Percentiles rank a stretch among this genome's conserved stretches.
These are phyloP conservation scores for Eimeria sp. DNA, from an alignment of 169 alveolate genomes.

Conservation along the genomic window DNA sequence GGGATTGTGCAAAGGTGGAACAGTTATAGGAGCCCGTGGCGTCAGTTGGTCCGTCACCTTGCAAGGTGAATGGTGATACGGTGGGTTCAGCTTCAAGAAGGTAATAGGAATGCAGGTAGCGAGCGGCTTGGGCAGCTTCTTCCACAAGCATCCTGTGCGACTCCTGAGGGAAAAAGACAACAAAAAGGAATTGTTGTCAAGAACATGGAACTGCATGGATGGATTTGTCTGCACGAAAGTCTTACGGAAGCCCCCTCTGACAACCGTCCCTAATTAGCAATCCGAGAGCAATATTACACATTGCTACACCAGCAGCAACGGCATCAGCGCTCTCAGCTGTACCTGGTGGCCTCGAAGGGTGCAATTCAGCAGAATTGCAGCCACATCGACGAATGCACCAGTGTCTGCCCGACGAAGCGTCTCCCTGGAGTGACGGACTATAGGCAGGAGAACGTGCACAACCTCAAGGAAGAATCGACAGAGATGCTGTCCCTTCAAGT, in stretches of 20 bases:
- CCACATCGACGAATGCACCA: constrained; percentile 18
- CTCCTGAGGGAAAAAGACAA: constrained; percentile 9
- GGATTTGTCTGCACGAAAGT: not conserved
- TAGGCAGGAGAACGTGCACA: constrained; percentile 68
- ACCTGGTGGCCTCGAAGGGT: constrained; percentile 79
- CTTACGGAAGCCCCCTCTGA: not conserved
- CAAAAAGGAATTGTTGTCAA: not conserved
- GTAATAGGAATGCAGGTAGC: constrained; percentile 73
- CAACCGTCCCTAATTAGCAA: not conserved
- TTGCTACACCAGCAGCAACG: not conserved
- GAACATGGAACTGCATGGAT: not conserved
- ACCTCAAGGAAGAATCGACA: constrained; percentile 78
- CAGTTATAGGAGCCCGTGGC: not conserved
- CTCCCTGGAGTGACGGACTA: constrained; percentile 21
- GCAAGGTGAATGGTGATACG: not conserved
- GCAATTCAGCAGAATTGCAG: constrained; percentile 54
- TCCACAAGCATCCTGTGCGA: constrained; percentile 29
- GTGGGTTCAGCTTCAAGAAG: constrained; percentile 50
- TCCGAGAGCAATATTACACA: not conserved
- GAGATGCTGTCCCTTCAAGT: constrained; percentile 64
- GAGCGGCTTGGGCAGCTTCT: constrained; percentile 35
- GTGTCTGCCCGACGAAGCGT: not conserved
- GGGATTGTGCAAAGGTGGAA: not conserved
- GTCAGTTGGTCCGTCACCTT: not conserved
- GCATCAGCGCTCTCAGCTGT: not conserved